Conservation (phyloP, 1,139 yeast species). For the Fermentozyma sake region DNA sequence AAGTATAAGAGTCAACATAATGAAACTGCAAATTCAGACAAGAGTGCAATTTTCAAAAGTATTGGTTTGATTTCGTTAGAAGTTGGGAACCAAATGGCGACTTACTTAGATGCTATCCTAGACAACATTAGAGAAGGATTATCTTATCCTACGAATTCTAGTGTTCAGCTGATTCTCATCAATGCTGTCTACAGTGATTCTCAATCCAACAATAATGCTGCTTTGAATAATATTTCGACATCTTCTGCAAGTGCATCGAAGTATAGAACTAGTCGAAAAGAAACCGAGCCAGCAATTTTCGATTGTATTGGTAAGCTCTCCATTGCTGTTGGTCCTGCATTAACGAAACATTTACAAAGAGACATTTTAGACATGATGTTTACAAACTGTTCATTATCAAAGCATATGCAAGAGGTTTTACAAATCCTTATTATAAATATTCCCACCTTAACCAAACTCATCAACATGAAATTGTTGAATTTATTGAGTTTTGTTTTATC, state of each 20-base stretch:
- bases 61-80: constrained; percentile 83
- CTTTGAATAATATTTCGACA: constrained; percentile 21
- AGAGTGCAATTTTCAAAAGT: constrained; percentile 72
- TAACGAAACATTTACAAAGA: constrained; percentile 81
- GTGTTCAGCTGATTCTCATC: constrained; percentile 40
- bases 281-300: constrained; percentile 82
- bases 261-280: constrained; percentile 57
- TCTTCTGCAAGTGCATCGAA: constrained; percentile 45
- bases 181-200: constrained; percentile 34
- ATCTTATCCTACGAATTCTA: constrained; percentile 39
- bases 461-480: constrained; percentile 68
- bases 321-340: constrained; percentile 89
- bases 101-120: constrained; percentile 81
- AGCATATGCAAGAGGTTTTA: constrained; percentile 72
- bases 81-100: constrained; percentile 82
- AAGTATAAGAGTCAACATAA: constrained; percentile 50
- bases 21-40: constrained; percentile 50
- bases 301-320: constrained; percentile 87
- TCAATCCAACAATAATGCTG: constrained; percentile 11
- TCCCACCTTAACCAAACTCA: constrained; percentile 73
- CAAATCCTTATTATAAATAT: constrained; percentile 64
- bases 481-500: constrained; percentile 74
- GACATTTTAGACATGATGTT: constrained; percentile 78
- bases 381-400: constrained; percentile 73
- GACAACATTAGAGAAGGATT: constrained; percentile 83